Percentiles rank a stretch among this genome's conserved stretches.
Evolutionary conservation across 169 alveolate genomes (phyloP).

Genomic region (Eimeria necatrix): DNA sequence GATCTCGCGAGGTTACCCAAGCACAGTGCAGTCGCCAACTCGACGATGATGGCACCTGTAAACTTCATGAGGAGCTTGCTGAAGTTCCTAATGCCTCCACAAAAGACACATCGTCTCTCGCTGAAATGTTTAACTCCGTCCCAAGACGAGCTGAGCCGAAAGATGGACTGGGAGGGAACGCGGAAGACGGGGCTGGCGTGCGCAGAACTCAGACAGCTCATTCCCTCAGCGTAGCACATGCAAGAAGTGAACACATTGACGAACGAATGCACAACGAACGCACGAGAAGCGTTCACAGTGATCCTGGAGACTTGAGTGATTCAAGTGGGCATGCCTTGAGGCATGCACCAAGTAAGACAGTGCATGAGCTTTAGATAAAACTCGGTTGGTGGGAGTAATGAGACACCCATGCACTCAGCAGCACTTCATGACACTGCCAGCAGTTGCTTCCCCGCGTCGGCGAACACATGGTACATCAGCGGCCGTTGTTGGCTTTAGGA

Average conservation of each 20-base stretch:
- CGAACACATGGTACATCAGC: too few relatives aligned
- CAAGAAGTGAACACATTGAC: not conserved
- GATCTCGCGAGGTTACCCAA: constrained; percentile 8
- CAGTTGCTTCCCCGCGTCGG: too few relatives aligned
- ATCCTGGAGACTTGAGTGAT: constrained; percentile 4
- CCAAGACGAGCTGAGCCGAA: not conserved
- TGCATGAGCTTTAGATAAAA: too few relatives aligned
- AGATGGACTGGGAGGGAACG: not conserved
- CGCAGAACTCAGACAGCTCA: constrained; percentile 20
- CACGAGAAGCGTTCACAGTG: constrained; percentile 34
- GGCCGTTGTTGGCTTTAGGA: too few relatives aligned
- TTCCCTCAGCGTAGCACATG: constrained; percentile 1
- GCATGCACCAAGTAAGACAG: too few relatives aligned
- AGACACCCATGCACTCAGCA: too few relatives aligned
- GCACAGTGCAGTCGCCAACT: not conserved
- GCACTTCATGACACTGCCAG: too few relatives aligned
- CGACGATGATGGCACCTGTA: not conserved
- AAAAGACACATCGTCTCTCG: not conserved
- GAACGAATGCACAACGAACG: not conserved
- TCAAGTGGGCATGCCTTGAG: not conserved
- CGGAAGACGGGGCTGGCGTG: not conserved
- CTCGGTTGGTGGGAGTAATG: too few relatives aligned
- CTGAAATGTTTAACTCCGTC: constrained; percentile 36
- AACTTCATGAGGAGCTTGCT: not conserved
- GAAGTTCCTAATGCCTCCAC: not conserved